Percentiles rank a stretch among this genome's conserved stretches.
Evolutionary conservation across 2,329 filamentous ascomycete genomes (phyloP).

Genomic region (Xylaria sp.): DNA sequence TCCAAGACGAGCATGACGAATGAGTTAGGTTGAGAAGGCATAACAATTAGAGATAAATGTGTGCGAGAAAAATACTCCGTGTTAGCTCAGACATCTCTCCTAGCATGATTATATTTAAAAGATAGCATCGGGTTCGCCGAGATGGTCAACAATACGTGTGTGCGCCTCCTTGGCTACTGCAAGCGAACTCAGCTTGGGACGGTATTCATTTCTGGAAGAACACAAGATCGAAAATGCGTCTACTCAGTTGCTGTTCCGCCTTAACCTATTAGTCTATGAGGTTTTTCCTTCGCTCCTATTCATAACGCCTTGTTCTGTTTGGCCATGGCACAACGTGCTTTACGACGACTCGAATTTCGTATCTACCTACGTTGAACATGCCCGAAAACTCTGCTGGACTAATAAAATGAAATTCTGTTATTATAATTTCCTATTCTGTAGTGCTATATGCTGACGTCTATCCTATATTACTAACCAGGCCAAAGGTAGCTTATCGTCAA

Average conservation of each 20-base stretch:
- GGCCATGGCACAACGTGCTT: neutral
- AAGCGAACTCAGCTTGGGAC: neutral
- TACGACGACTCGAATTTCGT: neutral
- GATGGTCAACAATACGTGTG: neutral
- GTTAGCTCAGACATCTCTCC: neutral
- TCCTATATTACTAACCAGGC: neutral
- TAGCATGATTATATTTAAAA: neutral
- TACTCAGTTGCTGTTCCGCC: no score
- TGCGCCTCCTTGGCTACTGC: neutral
- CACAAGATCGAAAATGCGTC: neutral
- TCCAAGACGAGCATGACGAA: neutral
- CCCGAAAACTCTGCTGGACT: neutral
- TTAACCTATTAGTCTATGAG: neutral
- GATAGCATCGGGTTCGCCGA: neutral
- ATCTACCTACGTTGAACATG: neutral
- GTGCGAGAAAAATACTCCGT: neutral
- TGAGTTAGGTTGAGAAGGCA: neutral
- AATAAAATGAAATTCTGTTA: neutral
- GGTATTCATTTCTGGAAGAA: neutral
- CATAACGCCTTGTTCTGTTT: neutral
- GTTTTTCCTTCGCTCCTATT: neutral
- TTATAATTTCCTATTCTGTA: neutral
- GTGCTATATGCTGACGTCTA: neutral
- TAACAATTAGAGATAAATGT: conserved; percentile 4
- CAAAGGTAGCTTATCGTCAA: neutral